Conservation (phyloP, 495 filamentous ascomycete genomes). For the Penicillium canariense region DNA sequence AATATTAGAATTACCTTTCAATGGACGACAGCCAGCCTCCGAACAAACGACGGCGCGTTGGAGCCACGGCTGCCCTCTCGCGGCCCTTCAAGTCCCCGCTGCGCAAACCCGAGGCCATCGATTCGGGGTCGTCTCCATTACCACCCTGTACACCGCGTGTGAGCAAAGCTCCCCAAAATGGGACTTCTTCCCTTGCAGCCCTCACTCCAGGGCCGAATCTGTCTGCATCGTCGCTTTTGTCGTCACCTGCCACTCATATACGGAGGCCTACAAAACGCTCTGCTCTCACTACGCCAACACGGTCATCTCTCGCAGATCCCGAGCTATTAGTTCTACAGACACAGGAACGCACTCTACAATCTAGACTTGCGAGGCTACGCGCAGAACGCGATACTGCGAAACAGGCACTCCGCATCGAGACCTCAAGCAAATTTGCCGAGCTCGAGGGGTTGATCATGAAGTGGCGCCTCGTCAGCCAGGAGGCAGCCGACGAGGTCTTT, state of each 20-base stretch:
- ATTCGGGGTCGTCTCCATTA: background rate
- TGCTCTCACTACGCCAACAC: slow-evolving; percentile 2
- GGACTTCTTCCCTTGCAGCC: background rate
- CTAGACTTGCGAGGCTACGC: slow-evolving; percentile 31
- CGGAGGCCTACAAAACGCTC: slow-evolving; percentile 5
- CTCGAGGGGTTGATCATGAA: slow-evolving; percentile 47
- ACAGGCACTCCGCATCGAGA: slow-evolving; percentile 51
- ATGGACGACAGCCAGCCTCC: slow-evolving; percentile 24
- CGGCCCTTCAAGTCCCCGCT: slow-evolving; percentile 71
- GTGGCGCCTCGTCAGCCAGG: slow-evolving; percentile 47
- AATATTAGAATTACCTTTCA: background rate
- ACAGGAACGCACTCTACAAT: slow-evolving; percentile 33
- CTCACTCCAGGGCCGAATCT: background rate
- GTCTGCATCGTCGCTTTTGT: background rate
- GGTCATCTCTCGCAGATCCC: slow-evolving; percentile 16
- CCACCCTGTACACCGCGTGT: slow-evolving; percentile 4
- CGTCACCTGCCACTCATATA: background rate
- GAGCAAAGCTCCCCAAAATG: background rate
- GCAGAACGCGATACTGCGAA: slow-evolving; percentile 45
- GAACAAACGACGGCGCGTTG: slow-evolving; percentile 57
- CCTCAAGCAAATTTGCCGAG: slow-evolving; percentile 44
- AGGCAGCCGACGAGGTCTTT: slow-evolving; percentile 54
- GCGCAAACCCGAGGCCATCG: slow-evolving; percentile 26
- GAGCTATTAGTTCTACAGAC: slow-evolving; percentile 31
- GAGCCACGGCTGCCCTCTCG: slow-evolving; percentile 50